Base-by-base conservation (phyloP, 2,329 filamentous ascomycete species). In the Botrytis galanthina region DNA sequence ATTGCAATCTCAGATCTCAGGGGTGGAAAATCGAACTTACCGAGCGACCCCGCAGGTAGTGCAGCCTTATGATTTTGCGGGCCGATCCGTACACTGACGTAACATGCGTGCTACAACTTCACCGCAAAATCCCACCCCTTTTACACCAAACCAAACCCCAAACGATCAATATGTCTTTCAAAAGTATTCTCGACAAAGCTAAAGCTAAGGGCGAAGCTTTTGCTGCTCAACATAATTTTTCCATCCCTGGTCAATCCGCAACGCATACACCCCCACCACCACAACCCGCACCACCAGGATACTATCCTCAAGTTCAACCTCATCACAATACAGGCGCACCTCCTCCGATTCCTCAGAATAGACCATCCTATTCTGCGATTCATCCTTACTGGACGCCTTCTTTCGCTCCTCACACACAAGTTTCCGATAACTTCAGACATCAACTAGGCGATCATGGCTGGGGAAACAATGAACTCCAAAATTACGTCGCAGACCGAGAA, bases 381-480 rank as follows among this genome's bases (percentile, higher is more conserved):
- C 62, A 71, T 26, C 64, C 60, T 26, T 89, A 89, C 80, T 90
- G 87, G 87, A 84, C 83, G 73, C 84, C 87, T 0, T 83, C 82
- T 12, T 88, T 89, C 77, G 80, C 82, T 42, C 83, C 85, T 0
- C 80, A 83, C 22, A 81, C 83, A 3, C 83, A 86, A 0, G 82
- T 90, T 4, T 83, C 82, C 0, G 80, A 82, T 4, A 85, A 89
- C 75, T 90, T 89, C 82, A 87, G 89, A 79, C 82, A 86, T 64
- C 84, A 86, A 42, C 85, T 85, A 48, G 88, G 88, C 42, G 84
- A 84, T n/a, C 84, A 88, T 77, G 88, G 88, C 54, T 90, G 88
- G 88, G 88, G 88, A 35, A 90, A 90, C 78, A 86, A 88, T 74
- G 88, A 90, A 81, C 82, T 87, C 67, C 84, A 90, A 80, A 86